Evolutionary conservation across 768 basidiomycete species (phyloP).

Genomic region (Termitomyces titanicus): DNA sequence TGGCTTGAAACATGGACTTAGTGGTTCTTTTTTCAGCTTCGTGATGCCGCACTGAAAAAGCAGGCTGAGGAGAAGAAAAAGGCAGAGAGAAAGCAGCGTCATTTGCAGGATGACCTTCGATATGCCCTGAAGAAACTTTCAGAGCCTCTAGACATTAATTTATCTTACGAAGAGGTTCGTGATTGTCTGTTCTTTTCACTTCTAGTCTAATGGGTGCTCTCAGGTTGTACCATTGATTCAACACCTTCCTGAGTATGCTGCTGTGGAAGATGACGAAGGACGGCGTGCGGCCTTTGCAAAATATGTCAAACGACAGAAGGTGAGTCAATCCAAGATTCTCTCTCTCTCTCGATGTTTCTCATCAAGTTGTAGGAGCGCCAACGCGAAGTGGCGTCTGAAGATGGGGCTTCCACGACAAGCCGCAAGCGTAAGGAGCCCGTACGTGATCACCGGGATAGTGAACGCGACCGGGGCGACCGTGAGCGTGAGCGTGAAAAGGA

Average conservation of each 20-base stretch:
- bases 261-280: constrained; percentile 84
- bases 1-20: not conserved
- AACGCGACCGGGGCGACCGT: constrained; percentile 41
- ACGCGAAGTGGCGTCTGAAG: constrained; percentile 74
- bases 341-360: not conserved
- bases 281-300: constrained; percentile 81
- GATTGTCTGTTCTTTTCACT: not conserved
- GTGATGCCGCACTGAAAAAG: constrained; percentile 63
- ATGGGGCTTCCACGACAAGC: constrained; percentile 79
- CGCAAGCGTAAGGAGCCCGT: constrained; percentile 76
- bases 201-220: not conserved
- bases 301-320: constrained; percentile 89
- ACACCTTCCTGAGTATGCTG: constrained; percentile 82
- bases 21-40: constrained; percentile 47
- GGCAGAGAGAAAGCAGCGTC: constrained; percentile 77
- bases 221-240: constrained; percentile 76
- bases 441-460: constrained; percentile 46
- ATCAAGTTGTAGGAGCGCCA: constrained; percentile 60
- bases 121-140: constrained; percentile 91
- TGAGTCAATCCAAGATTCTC: constrained; percentile 23
- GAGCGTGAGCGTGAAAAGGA: constrained; percentile 36
- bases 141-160: constrained; percentile 72
- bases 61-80: constrained; percentile 87
- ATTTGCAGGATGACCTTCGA: constrained; percentile 91
- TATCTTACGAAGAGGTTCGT: constrained; percentile 79